Conservation (phyloP, 768 basidiomycete species). For the Tephrocybe sp. region DNA sequence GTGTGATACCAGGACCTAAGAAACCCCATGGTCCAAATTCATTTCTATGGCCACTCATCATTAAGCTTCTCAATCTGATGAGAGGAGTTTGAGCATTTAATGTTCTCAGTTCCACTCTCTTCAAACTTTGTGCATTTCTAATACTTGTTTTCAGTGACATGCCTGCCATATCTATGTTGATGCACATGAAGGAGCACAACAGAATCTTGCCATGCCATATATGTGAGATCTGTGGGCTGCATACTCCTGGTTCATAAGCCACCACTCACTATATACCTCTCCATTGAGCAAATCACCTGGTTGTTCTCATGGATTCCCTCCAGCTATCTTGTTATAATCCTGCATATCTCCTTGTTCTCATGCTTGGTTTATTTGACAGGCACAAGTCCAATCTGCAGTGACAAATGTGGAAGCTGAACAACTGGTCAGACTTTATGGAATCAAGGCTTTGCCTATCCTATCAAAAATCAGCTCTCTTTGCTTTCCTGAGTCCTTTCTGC, state of each 20-base stretch:
- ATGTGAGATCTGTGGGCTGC: conserved; percentile 30
- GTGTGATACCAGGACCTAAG: conserved; percentile 40
- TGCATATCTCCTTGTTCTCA: too few relatives aligned
- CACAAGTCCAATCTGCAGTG: too few relatives aligned
- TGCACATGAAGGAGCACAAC: conserved; percentile 40
- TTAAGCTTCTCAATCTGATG: conserved; percentile 31
- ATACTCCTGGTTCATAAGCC: conserved; percentile 1
- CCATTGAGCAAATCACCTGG: too few relatives aligned
- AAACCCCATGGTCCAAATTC: conserved; percentile 37
- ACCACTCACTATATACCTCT: conserved; percentile 24
- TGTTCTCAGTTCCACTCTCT: conserved; percentile 12
- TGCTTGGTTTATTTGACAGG: too few relatives aligned
- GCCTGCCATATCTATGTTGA: conserved; percentile 21
- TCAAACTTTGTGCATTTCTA: conserved; percentile 19
- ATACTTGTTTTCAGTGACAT: conserved; percentile 24
- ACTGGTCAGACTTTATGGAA: conserved; percentile 26
- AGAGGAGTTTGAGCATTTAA: conserved; percentile 34
- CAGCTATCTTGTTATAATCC: too few relatives aligned
- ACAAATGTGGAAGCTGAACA: conserved; percentile 16
- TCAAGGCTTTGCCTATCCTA: conserved; percentile 36
- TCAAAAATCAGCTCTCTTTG: conserved; percentile 28
- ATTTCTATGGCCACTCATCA: conserved; percentile 34
- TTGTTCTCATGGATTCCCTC: too few relatives aligned
- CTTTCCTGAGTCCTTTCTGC: conserved; percentile 39
- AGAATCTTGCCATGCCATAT: conserved; percentile 30